These are phyloP conservation scores for Fusarium sp. DNA, from an alignment of 2,329 filamentous ascomycete species.

Conservation along the genomic window DNA sequence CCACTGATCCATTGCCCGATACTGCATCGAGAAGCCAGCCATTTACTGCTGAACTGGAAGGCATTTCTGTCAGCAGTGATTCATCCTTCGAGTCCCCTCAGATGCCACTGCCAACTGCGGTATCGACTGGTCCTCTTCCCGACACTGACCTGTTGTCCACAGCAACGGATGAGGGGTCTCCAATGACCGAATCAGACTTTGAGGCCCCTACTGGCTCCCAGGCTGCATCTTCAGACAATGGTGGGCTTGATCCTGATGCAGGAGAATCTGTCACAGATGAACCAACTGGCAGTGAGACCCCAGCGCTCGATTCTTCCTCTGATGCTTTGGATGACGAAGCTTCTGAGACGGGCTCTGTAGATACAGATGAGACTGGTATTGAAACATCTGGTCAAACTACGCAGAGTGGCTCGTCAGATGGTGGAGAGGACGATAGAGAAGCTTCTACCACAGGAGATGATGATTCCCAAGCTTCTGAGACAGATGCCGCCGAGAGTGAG, in stretches of 20 bases:
- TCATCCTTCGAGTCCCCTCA: neutral
- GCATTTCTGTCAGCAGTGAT: neutral
- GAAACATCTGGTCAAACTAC: neutral
- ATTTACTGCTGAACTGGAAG: neutral
- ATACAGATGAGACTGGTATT: neutral
- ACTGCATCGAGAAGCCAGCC: neutral
- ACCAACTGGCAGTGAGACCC: accelerated
- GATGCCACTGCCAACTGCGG: neutral
- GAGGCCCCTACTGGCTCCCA: neutral
- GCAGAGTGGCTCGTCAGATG: neutral
- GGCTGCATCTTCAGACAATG: neutral
- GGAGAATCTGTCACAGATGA: neutral
- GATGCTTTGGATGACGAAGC: neutral
- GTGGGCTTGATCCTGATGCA: neutral
- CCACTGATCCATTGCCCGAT: neutral
- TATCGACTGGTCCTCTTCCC: neutral
- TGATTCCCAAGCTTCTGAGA: neutral
- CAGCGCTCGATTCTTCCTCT: accelerated
- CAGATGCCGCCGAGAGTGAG: neutral
- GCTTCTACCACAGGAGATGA: neutral
- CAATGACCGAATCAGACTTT: neutral
- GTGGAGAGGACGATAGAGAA: neutral
- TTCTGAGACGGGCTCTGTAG: accelerated
- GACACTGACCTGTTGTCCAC: neutral
- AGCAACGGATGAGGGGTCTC: neutral